Evolutionary conservation across 768 basidiomycete species (phyloP), one percentile per base, ranked within the genome.

Genomic region (Naganishia antarctica): DNA sequence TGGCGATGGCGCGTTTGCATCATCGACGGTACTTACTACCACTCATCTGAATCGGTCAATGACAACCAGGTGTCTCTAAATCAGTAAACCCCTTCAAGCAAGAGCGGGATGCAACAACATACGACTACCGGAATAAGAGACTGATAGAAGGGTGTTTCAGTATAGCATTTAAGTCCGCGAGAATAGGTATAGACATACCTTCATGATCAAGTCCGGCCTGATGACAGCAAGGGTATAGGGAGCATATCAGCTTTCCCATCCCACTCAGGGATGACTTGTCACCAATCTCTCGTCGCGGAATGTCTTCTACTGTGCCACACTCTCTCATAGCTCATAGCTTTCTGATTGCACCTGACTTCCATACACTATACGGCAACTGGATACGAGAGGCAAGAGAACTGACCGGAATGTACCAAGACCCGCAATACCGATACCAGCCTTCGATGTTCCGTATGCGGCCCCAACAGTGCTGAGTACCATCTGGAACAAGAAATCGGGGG

Each of bases 341-440:
- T n/a, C n/a, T n/a, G 31, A 32, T 34, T 46, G 18, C 9, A 16
- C 43, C 44, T n/a, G n/a, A n/a, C n/a, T n/a, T n/a, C n/a, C n/a
- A n/a, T n/a, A n/a, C n/a, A n/a, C n/a, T n/a, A n/a, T n/a, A n/a
- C n/a, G n/a, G n/a, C 13, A n/a, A 1, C 15, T 1, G 40, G 57
- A n/a, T 21, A 1, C 25, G 18, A 1, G 21, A 18, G 23, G 32
- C 9, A 23, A 1, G 23, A 5, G n/a, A 13, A 57, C 53, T 41
- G 11, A 57, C 53, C 53, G 31, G 15, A 98, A 93, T 51, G 87
- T 85, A 60, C 92, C 93, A 64, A 98, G 80, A 28, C 96, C 94
- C 63, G 96, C 87, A 73, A 98, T 97, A 25, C 93, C 93, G 70
- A 99, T 96, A 16, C 96, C 96, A 40, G 94, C 84, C 79, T 99